phyloP scores from a whole-genome alignment of 2,329 filamentous ascomycete genomes.

The Penicillium brevicompactum region DNA sequence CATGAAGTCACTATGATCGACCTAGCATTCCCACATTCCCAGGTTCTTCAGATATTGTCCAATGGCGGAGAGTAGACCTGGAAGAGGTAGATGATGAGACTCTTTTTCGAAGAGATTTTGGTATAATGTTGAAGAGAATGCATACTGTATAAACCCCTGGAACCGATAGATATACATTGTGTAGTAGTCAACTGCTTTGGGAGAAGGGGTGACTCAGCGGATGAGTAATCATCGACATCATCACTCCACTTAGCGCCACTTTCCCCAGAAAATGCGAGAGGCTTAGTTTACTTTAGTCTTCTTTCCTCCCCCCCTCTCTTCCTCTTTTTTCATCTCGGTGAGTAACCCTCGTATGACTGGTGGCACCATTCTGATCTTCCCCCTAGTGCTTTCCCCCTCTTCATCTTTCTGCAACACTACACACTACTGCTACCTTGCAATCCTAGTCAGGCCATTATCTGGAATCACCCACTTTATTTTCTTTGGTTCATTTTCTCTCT shows the following conservation, averaged over 20 bases:
- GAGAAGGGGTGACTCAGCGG: background rate
- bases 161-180: too few species aligned
- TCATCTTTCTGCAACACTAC: background rate
- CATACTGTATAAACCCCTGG: too few species aligned
- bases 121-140: too few species aligned
- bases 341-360: background rate
- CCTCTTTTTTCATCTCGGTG: conserved; percentile 3
- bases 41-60: too few species aligned
- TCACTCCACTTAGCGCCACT: conserved; percentile 14
- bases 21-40: too few species aligned
- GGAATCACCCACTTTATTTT: background rate
- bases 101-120: too few species aligned
- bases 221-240: conserved; percentile 18
- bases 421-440: background rate
- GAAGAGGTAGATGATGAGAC: too few species aligned
- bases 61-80: too few species aligned
- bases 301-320: background rate
- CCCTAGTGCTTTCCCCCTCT: background rate
- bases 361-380: conserved; percentile 3
- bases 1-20: too few species aligned
- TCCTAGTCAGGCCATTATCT: background rate
- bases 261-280: conserved; percentile 23
- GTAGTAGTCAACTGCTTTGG: too few species aligned
- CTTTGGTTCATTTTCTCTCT: conserved; percentile 1
- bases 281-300: conserved; percentile 10